A percentile compares a stretch with the other conserved stretches of the same genome.
These are phyloP conservation scores for Pichia paraexigua DNA, from an alignment of 805 yeast genomes.

Conservation along the genomic window DNA sequence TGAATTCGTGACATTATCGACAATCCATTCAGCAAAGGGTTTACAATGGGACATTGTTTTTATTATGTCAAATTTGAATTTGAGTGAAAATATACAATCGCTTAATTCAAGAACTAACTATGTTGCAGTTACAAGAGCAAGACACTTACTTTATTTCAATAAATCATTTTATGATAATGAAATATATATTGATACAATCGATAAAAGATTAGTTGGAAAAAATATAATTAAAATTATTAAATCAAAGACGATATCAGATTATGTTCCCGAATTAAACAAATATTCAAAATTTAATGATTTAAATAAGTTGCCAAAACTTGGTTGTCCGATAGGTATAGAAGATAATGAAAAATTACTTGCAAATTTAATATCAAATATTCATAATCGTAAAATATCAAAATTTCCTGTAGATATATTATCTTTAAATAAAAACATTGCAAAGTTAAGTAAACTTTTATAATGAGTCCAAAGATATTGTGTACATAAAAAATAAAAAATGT, in stretches of 20 bases:
- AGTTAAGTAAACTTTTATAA: background rate
- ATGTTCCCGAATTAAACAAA: slow-evolving; percentile 6
- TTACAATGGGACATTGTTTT: slow-evolving; percentile 66
- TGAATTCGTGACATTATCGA: slow-evolving; percentile 43
- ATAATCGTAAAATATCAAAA: background rate
- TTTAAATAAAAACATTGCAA: background rate
- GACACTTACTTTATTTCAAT: slow-evolving; percentile 34
- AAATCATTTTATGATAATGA: slow-evolving; percentile 17
- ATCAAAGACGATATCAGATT: slow-evolving; percentile 7
- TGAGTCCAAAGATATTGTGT: background rate
- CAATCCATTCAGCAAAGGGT: slow-evolving; percentile 71
- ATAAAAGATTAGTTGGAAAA: background rate
- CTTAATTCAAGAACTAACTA: slow-evolving; percentile 29
- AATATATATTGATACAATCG: slow-evolving; percentile 14
- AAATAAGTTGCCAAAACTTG: slow-evolving; percentile 5
- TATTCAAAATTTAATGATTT: slow-evolving; percentile 5
- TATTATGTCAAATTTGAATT: slow-evolving; percentile 20
- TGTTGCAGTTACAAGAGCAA: slow-evolving; percentile 64
- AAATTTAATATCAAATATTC: background rate
- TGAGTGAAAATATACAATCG: background rate
- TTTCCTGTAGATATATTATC: background rate
- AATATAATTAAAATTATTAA: background rate
- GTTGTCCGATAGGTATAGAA: background rate
- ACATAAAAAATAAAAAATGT: background rate
- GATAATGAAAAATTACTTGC: background rate